Base-by-base conservation (phyloP, 495 filamentous ascomycete genomes). In the Amorphotheca resinae region DNA sequence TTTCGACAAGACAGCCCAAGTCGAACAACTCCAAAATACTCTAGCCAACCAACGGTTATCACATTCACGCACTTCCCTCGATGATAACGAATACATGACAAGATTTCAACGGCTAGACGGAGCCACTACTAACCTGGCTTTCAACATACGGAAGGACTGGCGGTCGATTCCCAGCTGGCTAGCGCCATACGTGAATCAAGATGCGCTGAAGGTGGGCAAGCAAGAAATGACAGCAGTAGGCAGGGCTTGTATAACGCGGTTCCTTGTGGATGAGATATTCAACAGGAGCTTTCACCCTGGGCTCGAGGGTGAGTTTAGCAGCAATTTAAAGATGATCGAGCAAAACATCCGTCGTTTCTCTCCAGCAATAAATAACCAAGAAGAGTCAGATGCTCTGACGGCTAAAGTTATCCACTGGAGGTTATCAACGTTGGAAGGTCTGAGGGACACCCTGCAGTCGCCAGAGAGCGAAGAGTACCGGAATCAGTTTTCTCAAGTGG, bases 191-290 rank as follows among this genome's bases (percentile, higher is more conserved):
- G 84, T 93, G 50, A 95, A 88, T 56, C 68, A 79, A 38, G 88
- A 94, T 46, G 88, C 89, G 1, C 67, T 84, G 20, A 65, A 71
- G 36, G 80, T 74, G 11, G 89, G 87, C 41, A 91, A 83, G 43
- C 86, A 94, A 58, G 91, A 98, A 56, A 98, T 98, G 91, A 95
- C 85, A 4, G 85, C 84, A 4, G 80, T 94, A 17, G 91, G 91
- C n/a, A 76, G 89, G 21, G 87, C 93, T 4, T 74, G 84, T 35
- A 88, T 98, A 46, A 81, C 84, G 22, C 73, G 78, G 42, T 98
- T 91, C 86, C 66, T 98, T 12, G 79, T 87, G 16, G 84, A 96
- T 12, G 87, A 96, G 55, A 72, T 95, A 18, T 85, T 96, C 58
- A 80, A 93, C 54, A 74, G 77, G 33, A 82, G 82, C 61, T 98